A percentile compares a stretch with the other conserved stretches of the same genome.
These are phyloP conservation scores for Stachybotrys chlorohalonatus DNA, from an alignment of 2,329 filamentous ascomycete genomes.

Conservation along the genomic window DNA sequence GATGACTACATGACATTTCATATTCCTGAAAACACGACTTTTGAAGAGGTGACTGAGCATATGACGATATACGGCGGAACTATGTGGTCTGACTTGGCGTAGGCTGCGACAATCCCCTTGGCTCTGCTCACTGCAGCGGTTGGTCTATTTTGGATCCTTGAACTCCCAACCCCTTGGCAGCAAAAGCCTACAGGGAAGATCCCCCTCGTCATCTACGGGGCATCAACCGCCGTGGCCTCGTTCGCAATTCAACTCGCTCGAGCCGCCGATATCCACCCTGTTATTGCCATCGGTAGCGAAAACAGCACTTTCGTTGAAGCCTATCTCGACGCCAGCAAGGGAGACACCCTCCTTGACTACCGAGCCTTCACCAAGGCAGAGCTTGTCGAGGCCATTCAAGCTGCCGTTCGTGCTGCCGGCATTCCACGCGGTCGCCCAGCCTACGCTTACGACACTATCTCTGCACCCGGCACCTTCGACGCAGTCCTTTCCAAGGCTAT, in stretches of 20 bases:
- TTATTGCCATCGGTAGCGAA: conserved; percentile 46
- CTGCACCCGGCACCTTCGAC: conserved; percentile 1
- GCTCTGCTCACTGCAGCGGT: conserved; percentile 45
- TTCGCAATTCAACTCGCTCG: conserved; percentile 47
- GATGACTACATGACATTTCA: conserved; percentile 46
- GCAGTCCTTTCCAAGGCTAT: neutral
- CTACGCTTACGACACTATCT: conserved; percentile 2
- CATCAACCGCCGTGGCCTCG: conserved; percentile 42
- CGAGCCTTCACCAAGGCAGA: conserved; percentile 3
- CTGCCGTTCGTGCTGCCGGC: neutral
- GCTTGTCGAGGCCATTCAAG: conserved; percentile 2
- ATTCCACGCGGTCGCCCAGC: neutral
- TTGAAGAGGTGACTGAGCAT: conserved; percentile 24
- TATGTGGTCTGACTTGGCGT: neutral
- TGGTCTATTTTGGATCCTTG: conserved; percentile 36
- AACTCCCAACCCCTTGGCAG: conserved; percentile 38
- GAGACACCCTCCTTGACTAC: conserved; percentile 13
- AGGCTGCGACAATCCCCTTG: conserved; percentile 47
- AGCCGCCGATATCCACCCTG: conserved; percentile 44
- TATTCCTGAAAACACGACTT: conserved; percentile 34
- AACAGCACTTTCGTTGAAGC: conserved; percentile 6
- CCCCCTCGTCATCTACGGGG: conserved; percentile 37
- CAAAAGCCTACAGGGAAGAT: conserved; percentile 14
- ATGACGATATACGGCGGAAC: neutral
- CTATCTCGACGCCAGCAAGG: conserved; percentile 6